These are phyloP conservation scores for Baorangia bicolor DNA, from an alignment of 768 basidiomycete genomes.

Conservation along the genomic window DNA sequence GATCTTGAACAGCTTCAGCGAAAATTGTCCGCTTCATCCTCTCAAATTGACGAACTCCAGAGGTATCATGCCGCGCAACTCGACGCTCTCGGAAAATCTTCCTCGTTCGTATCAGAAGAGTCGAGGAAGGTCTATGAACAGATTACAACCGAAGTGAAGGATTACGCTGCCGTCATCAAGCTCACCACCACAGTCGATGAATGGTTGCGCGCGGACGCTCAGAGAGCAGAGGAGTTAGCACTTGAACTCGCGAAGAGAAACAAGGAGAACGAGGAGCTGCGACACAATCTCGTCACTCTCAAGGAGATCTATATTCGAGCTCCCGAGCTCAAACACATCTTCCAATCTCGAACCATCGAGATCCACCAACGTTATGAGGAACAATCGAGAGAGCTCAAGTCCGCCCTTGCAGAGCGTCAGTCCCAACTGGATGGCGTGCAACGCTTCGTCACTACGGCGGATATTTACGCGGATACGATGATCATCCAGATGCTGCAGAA, in stretches of 20 bases:
- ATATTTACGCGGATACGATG: conserved; percentile 5
- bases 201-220: conserved; percentile 8
- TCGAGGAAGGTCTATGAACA: neutral
- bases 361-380: neutral
- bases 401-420: neutral
- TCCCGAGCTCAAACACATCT: neutral
- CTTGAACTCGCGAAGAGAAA: conserved; percentile 1
- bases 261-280: conserved; percentile 11
- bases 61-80: neutral
- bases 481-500: conserved; percentile 6
- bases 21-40: neutral
- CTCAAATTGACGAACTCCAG: neutral
- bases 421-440: conserved; percentile 1
- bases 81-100: neutral
- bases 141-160: conserved; percentile 1
- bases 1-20: neutral
- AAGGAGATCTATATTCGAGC: conserved; percentile 8
- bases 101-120: neutral
- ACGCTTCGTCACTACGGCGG: conserved; percentile 3
- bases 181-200: conserved; percentile 6
- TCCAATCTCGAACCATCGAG: neutral
- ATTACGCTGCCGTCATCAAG: conserved; percentile 1
- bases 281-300: neutral
- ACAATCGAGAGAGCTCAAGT: neutral
- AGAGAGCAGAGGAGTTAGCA: conserved; percentile 1